These are phyloP conservation scores for Neofusicoccum umdonicola DNA, from an alignment of 2,329 filamentous ascomycete genomes.

Conservation along the genomic window DNA sequence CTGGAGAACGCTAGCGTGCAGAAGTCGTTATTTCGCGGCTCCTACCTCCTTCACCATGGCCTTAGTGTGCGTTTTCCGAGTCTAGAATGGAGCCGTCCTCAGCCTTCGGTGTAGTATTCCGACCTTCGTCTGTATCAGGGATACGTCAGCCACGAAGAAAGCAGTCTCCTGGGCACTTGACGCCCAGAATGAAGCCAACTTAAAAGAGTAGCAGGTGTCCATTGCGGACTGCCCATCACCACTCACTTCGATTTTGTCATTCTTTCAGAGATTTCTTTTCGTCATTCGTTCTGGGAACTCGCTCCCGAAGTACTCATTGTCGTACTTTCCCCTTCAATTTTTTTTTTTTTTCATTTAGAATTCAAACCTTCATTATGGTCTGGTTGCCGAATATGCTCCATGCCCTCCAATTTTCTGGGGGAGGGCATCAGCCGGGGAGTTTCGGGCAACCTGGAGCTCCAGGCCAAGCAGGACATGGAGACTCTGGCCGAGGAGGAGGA, in stretches of 20 bases:
- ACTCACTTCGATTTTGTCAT: neutral
- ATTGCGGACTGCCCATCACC: neutral
- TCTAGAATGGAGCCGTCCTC: too few species aligned
- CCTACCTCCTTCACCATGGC: neutral
- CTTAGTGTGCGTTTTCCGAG: neutral
- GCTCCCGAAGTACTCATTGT: neutral
- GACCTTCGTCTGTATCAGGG: neutral
- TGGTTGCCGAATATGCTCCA: neutral
- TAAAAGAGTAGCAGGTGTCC: neutral
- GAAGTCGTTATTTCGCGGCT: neutral
- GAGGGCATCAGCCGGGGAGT: neutral
- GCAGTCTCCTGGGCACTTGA: neutral
- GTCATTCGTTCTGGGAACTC: neutral
- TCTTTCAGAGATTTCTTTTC: neutral
- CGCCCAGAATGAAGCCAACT: neutral
- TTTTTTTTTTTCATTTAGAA: too few species aligned
- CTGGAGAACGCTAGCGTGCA: neutral
- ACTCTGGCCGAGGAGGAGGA: neutral
- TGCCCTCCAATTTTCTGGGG: neutral
- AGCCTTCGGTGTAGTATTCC: neutral
- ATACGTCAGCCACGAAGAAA: neutral
- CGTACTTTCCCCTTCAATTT: neutral
- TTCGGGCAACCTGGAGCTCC: neutral
- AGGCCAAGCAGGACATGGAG: neutral
- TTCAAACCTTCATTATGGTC: neutral